A percentile compares a stretch with the other conserved stretches of the same genome.
These are phyloP conservation scores for Jaltomata sinuosa DNA, from an alignment of 257 asterid genomes.

Conservation along the genomic window DNA sequence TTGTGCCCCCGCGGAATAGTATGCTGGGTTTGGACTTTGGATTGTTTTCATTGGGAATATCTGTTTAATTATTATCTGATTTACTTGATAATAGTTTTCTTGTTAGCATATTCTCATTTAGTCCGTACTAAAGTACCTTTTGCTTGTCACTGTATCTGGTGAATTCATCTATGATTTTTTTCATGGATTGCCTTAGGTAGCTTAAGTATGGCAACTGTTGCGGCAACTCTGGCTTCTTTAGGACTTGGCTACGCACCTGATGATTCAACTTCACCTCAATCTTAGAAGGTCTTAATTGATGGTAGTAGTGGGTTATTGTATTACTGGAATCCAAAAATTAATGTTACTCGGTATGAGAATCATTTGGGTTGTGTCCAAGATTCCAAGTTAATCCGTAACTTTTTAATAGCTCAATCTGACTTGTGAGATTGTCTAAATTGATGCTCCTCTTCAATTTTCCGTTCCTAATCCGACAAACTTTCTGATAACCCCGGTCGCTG, in stretches of 20 bases:
- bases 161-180: neutral
- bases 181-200: neutral
- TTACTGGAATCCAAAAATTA: slow-evolving; percentile 88
- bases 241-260: slow-evolving; percentile 88
- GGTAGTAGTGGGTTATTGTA: slow-evolving; percentile 63
- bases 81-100: neutral
- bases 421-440: neutral
- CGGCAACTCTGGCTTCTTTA: slow-evolving; percentile 37
- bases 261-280: slow-evolving; percentile 78
- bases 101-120: neutral
- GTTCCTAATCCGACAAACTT: neutral
- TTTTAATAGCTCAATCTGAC: neutral
- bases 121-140: neutral
- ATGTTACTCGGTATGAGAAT: slow-evolving; percentile 69
- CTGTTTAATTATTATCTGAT: neutral
- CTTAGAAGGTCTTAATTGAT: slow-evolving; percentile 89
- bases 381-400: neutral
- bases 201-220: slow-evolving; percentile 51
- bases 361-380: neutral
- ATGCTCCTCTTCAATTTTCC: neutral
- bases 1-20: neutral
- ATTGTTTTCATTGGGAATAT: neutral
- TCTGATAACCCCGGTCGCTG: neutral
- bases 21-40: neutral
- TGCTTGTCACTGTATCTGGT: neutral